Evolutionary conservation across 2,329 filamentous ascomycete species (phyloP), one percentile per base, ranked within the genome.

Genomic region (Sporothrix pallida): DNA sequence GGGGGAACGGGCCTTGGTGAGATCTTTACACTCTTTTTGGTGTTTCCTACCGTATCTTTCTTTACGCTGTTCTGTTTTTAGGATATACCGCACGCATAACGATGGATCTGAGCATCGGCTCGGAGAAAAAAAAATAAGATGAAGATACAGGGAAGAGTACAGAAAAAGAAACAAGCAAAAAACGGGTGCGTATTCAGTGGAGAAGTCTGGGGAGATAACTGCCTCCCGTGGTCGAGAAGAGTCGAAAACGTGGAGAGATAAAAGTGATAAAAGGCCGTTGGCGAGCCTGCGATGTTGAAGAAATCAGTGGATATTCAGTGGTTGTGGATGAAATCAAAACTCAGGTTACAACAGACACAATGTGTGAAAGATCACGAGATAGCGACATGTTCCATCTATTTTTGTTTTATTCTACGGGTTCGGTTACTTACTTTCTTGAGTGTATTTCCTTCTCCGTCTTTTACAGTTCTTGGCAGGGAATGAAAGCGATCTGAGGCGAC

Each of bases 11-110:
- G 31, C 31, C 31, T 37, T 37, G 13, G 56, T 13, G 13, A 26
- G 56, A 12, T 10, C 17, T 56, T 23, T 56, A 10, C 52, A 20
- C 9, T 20, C 3, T 10, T 63, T 17, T 42, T 42, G 60, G 42
- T 44, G 26, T 58, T 37, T 37, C 7, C 31, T 20, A 52, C 48
- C 15, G 48, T 6, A n/a, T 54, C 52, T 8, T 7, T 54, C 52
- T 8, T 7, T 37, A 7, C 31, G 31, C 7, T 26, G 23, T 58
- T 58, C 63, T 68, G 63, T 68, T 68, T 68, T 50, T 68, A 50
- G 48, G 13, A 70, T 54, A 70, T 54, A 70, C 17, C 67, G 60
- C 60, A 63, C 31, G 60, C 60, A 63, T 63, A 44, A 63, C 9
- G 26, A 70, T 54, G 26, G 63, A 46, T 23, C 12, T 67, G 42